Evolutionary conservation across 2,329 filamentous ascomycete species (phyloP).

Genomic region (Cucurbitaria berberidis): DNA sequence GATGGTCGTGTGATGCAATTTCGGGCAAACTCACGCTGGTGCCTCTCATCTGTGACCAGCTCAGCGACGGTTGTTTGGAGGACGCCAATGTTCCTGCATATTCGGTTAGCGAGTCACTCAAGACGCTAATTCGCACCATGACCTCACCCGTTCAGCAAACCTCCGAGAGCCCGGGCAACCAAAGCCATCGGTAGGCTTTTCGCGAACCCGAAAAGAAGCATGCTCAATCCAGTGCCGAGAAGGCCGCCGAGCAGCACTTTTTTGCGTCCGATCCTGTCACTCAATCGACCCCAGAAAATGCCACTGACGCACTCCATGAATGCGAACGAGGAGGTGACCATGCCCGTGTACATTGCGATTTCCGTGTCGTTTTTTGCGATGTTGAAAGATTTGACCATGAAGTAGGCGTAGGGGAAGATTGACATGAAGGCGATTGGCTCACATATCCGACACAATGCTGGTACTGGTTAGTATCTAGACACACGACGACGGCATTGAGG

Average conservation of each 20-base stretch:
- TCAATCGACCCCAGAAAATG: constrained; percentile 90
- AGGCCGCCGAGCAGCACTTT: constrained; percentile 90
- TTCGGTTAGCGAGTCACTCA: constrained; percentile 38
- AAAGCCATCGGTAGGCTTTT: constrained; percentile 81
- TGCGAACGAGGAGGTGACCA: constrained; percentile 96
- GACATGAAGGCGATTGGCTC: constrained; percentile 99
- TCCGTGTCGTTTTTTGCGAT: constrained; percentile 78
- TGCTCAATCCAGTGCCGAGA: constrained; percentile 88
- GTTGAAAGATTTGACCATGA: constrained; percentile 92
- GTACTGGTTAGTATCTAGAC: constrained; percentile 5
- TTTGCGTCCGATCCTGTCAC: constrained; percentile 90
- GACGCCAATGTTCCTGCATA: constrained; percentile 83
- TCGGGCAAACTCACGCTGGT: constrained; percentile 71
- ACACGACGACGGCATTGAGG: background rate
- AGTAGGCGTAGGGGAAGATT: constrained; percentile 98
- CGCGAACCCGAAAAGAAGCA: constrained; percentile 90
- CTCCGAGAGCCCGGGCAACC: constrained; percentile 85
- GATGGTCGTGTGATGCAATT: constrained; percentile 9
- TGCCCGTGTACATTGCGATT: constrained; percentile 90
- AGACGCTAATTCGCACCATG: constrained; percentile 31
- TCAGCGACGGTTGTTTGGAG: constrained; percentile 95
- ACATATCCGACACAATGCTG: constrained; percentile 92
- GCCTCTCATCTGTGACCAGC: constrained; percentile 88
- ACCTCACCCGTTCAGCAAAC: constrained; percentile 85
- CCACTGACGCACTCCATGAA: constrained; percentile 94